Base-by-base conservation (phyloP, 1,284 basidiomycete genomes). In the Leccinum huronense region DNA sequence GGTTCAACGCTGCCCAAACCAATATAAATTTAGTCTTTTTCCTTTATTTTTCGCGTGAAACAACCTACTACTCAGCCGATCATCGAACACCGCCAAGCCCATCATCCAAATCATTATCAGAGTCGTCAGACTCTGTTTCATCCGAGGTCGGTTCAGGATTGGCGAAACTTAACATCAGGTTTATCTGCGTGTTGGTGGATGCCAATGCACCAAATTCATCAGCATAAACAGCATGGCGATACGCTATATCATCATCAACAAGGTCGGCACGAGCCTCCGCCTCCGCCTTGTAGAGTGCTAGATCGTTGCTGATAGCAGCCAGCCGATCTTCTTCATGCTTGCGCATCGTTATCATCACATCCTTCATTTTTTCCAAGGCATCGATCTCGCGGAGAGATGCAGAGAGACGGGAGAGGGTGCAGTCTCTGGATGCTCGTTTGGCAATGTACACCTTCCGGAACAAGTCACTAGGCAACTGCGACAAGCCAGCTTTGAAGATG, bases 11-110 rank as follows among this genome's bases (percentile, higher is more conserved):
- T 40, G 38, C 38, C 38, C 38, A 16, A 40, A 40, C 38, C 38
- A 40, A 40, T 34, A 34, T 2, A 34, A 40, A 40, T 40, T 40
- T 14, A 40, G 16, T 40, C 4, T 7, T 40, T 40, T 40, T 40
- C 38, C 38, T 14, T 40, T 74, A 23, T 64, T 71, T 51, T 6
- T 51, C 23, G n/a, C n/a, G 13, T 51, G 51, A 23, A 53, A 9
- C 19, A 23, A 53, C 51, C 9, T 7, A 53, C 51, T 13, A 51
- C n/a, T 27, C 4, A 53, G 23, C 23, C 6, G 23, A 23, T 13
- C 13, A 53, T 7, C 30, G 40, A 16, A 16, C 40, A 11, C 23
- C 23, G 23, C 23, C 23, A 23, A 23, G 23, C 23, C 23, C 23
- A 23, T 23, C 23, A 23, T 27, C 13, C 19, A 27, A 7, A 14